Conservation (phyloP, 2,329 filamentous ascomycete genomes). For the Clathrospora elynae region DNA sequence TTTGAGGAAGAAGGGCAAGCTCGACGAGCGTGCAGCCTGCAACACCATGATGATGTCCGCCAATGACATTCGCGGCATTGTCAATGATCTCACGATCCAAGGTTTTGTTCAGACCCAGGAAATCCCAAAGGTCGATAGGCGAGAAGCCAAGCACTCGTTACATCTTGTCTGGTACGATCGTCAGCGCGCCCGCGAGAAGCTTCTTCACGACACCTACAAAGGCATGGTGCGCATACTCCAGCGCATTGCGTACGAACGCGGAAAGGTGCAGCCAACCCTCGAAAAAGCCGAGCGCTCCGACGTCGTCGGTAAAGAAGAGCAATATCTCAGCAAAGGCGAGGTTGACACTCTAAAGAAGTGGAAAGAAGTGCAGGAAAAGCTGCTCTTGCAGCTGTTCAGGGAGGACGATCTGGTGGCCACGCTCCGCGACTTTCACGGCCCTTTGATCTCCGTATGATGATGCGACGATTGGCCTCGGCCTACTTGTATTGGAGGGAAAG, state of each 20-base stretch:
- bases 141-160: slow-evolving; percentile 79
- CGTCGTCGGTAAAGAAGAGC: slow-evolving; percentile 81
- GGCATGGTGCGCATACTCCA: slow-evolving; percentile 85
- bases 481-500: background rate
- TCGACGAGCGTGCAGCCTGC: slow-evolving; percentile 91
- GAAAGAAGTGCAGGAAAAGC: slow-evolving; percentile 67
- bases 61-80: slow-evolving; percentile 80
- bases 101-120: slow-evolving; percentile 93
- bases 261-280: slow-evolving; percentile 72
- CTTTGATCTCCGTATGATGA: slow-evolving; percentile 32
- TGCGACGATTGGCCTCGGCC: slow-evolving; percentile 2
- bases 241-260: slow-evolving; percentile 75
- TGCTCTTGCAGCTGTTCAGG: slow-evolving; percentile 77
- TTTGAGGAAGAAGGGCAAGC: slow-evolving; percentile 81
- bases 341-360: slow-evolving; percentile 69
- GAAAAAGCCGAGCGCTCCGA: slow-evolving; percentile 84
- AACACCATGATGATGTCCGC: slow-evolving; percentile 82
- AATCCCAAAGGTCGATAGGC: slow-evolving; percentile 83
- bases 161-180: slow-evolving; percentile 92
- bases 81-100: slow-evolving; percentile 82
- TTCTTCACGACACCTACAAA: slow-evolving; percentile 86
- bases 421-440: slow-evolving; percentile 66
- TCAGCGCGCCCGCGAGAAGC: slow-evolving; percentile 69
- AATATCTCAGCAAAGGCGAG: slow-evolving; percentile 76
- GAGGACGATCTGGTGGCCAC: slow-evolving; percentile 85